Evolutionary conservation across 345 rosid species (phyloP).

Genomic region (Kernera saxatilis): DNA sequence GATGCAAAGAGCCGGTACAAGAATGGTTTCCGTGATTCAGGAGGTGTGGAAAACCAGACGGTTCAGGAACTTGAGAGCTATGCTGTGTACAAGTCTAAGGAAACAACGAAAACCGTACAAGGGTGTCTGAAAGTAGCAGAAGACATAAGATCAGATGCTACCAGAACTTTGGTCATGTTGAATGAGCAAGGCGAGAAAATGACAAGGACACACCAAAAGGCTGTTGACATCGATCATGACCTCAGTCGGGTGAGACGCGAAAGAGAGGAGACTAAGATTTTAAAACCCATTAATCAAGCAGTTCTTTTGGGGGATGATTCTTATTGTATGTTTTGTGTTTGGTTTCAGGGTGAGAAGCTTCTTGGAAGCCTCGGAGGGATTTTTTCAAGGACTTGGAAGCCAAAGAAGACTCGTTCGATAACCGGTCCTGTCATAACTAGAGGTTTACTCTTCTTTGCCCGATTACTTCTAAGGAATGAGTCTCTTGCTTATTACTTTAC

Average conservation of each 20-base stretch:
- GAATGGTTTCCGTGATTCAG: slow-evolving; percentile 62
- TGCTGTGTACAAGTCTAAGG: slow-evolving; percentile 77
- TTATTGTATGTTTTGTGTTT: slow-evolving; percentile 5
- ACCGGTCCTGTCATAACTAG: slow-evolving; percentile 58
- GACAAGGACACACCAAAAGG: slow-evolving; percentile 50
- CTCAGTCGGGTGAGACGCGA: slow-evolving; percentile 63
- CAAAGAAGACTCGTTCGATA: slow-evolving; percentile 63
- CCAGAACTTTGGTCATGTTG: slow-evolving; percentile 65
- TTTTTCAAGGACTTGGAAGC: slow-evolving; percentile 87
- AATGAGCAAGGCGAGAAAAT: slow-evolving; percentile 89
- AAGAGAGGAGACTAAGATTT: not conserved
- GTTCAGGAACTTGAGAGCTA: slow-evolving; percentile 80
- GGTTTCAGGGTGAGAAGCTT: slow-evolving; percentile 87
- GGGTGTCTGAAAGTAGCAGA: slow-evolving; percentile 81
- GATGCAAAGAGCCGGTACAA: slow-evolving; percentile 44
- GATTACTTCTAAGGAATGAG: not conserved
- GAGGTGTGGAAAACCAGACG: slow-evolving; percentile 78
- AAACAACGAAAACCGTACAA: slow-evolving; percentile 69
- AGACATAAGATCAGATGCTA: slow-evolving; percentile 76
- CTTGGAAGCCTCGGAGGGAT: slow-evolving; percentile 89
- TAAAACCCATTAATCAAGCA: not conserved
- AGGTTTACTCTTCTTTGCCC: slow-evolving; percentile 36
- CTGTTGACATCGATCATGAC: slow-evolving; percentile 72
- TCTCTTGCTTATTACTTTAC: not conserved
- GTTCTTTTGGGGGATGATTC: not conserved